Conservation (phyloP, 2,329 filamentous ascomycete species). For the Camillea tinctor region DNA sequence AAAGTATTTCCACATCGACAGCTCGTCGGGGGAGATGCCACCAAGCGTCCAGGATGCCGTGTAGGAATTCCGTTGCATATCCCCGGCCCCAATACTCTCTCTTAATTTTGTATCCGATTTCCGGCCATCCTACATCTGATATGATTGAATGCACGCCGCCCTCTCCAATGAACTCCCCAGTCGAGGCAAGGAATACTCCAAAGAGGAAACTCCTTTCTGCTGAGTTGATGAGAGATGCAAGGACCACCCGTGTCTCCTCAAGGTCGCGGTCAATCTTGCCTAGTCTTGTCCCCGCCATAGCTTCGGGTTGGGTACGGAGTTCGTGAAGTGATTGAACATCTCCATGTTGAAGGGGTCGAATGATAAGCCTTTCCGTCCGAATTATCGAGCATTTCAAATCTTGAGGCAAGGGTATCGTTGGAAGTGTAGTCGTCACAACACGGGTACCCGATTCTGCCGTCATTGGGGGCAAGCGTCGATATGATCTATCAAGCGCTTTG, state of each 20-base stretch:
- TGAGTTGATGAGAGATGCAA: constrained; percentile 12
- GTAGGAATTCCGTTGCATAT: constrained; percentile 25
- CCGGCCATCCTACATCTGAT: constrained; percentile 24
- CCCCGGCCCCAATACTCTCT: constrained; percentile 24
- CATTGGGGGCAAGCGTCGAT: not conserved
- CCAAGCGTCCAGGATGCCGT: constrained; percentile 22
- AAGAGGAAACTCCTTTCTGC: constrained; percentile 9
- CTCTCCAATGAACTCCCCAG: constrained; percentile 31
- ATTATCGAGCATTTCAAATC: constrained; percentile 18
- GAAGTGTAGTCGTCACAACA: constrained; percentile 22
- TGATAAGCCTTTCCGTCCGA: constrained; percentile 24
- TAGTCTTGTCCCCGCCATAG: constrained; percentile 23
- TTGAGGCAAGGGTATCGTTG: constrained; percentile 20
- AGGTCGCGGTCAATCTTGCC: constrained; percentile 22
- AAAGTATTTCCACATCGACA: constrained; percentile 3
- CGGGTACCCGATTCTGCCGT: not conserved
- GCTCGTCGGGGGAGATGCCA: constrained; percentile 20
- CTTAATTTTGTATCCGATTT: constrained; percentile 26
- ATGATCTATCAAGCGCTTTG: not conserved
- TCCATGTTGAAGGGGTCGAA: constrained; percentile 21
- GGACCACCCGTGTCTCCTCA: constrained; percentile 18
- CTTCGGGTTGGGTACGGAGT: constrained; percentile 23
- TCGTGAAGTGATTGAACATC: constrained; percentile 19
- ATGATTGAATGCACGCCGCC: constrained; percentile 25
- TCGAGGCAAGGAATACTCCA: constrained; percentile 24